phyloP scores from a whole-genome alignment of 768 basidiomycete species.

The Artomyces pyxidatus region DNA sequence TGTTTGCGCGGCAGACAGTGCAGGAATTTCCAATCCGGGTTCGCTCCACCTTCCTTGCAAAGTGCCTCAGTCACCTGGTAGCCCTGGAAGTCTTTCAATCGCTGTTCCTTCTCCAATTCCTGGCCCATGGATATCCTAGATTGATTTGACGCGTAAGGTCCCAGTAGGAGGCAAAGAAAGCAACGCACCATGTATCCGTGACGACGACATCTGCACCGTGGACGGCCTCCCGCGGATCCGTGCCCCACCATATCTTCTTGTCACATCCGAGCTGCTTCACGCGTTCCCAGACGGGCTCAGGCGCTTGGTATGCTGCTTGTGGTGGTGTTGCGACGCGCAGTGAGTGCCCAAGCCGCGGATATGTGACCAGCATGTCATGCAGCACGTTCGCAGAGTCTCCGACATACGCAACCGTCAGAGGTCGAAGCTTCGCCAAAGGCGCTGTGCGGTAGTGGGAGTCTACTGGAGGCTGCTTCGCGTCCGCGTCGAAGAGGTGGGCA shows the following conservation, averaged over 20 bases:
- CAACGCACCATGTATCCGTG: constrained; percentile 86
- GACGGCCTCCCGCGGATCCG: constrained; percentile 81
- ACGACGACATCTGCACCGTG: constrained; percentile 88
- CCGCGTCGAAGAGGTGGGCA: constrained; percentile 42
- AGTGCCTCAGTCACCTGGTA: constrained; percentile 92
- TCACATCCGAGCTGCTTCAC: constrained; percentile 72
- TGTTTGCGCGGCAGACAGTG: constrained; percentile 92
- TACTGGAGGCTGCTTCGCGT: constrained; percentile 1
- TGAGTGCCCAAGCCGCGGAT: constrained; percentile 83
- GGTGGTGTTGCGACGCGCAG: constrained; percentile 79
- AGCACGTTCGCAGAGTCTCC: constrained; percentile 94
- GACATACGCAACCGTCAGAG: constrained; percentile 87
- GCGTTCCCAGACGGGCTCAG: constrained; percentile 69
- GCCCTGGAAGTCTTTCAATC: constrained; percentile 79
- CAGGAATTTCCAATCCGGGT: constrained; percentile 87
- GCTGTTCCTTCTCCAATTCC: constrained; percentile 85
- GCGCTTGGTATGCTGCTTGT: constrained; percentile 53
- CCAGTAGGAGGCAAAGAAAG: neutral
- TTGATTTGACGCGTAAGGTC: neutral
- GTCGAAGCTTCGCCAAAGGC: constrained; percentile 47
- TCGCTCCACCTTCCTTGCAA: constrained; percentile 73
- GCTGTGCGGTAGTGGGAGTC: constrained; percentile 7
- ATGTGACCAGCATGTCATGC: constrained; percentile 95
- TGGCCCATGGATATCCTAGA: constrained; percentile 98
- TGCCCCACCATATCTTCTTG: constrained; percentile 63